These are phyloP conservation scores for Talaromyces rugulosus DNA, from an alignment of 2,329 filamentous ascomycete genomes.

Conservation along the genomic window DNA sequence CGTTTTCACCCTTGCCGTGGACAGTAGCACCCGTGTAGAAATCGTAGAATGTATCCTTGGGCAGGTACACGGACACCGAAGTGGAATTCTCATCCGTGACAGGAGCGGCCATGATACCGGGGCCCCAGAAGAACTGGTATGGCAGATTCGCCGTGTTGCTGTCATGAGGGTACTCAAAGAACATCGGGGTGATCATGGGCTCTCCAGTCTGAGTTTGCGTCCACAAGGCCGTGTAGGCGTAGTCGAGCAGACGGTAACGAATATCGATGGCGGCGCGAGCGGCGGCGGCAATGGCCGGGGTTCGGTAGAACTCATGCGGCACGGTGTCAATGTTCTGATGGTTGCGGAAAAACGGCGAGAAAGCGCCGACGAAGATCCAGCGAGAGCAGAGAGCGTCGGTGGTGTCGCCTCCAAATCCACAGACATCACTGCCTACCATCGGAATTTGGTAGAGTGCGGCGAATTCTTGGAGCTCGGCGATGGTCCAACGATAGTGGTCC, in stretches of 20 bases:
- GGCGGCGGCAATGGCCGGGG: slow-evolving; percentile 59
- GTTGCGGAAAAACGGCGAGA: slow-evolving; percentile 72
- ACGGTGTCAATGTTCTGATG: slow-evolving; percentile 56
- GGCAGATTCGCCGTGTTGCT: slow-evolving; percentile 49
- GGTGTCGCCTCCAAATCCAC: slow-evolving; percentile 67
- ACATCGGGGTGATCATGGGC: slow-evolving; percentile 65
- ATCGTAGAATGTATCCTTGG: slow-evolving; percentile 58
- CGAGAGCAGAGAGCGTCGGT: slow-evolving; percentile 67
- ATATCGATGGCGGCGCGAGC: slow-evolving; percentile 66
- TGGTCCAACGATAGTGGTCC: slow-evolving; percentile 56
- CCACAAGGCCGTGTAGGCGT: slow-evolving; percentile 70
- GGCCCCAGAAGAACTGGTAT: slow-evolving; percentile 58
- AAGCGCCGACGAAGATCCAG: slow-evolving; percentile 71
- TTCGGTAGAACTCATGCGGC: slow-evolving; percentile 71
- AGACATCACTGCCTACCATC: slow-evolving; percentile 69
- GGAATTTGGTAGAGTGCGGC: slow-evolving; percentile 64
- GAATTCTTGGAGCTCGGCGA: slow-evolving; percentile 58
- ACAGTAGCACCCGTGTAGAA: slow-evolving; percentile 51
- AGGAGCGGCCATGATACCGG: slow-evolving; percentile 53
- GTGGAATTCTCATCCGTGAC: slow-evolving; percentile 51
- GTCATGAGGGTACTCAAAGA: slow-evolving; percentile 65
- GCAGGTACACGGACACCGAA: slow-evolving; percentile 53
- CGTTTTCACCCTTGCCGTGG: slow-evolving; percentile 41
- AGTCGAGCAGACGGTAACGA: slow-evolving; percentile 74
- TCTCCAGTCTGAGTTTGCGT: slow-evolving; percentile 57